Conservation (phyloP, 2,329 filamentous ascomycete genomes). For the Venturia asperata region DNA sequence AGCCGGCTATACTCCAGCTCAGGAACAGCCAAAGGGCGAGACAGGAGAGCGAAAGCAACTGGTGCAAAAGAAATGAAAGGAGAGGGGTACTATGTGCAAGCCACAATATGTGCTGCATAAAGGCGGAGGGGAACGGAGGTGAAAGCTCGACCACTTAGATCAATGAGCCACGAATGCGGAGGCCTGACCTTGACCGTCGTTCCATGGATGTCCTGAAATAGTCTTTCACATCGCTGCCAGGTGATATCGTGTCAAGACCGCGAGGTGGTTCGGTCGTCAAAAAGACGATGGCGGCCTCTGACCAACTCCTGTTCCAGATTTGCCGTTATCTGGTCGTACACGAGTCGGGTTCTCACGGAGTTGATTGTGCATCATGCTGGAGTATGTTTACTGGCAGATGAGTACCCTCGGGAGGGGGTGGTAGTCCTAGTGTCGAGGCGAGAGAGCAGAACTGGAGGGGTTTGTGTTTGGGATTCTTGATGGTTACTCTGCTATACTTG, state of each 20-base stretch:
- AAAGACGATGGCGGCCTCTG: not conserved
- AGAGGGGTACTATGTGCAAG: not conserved
- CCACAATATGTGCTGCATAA: not conserved
- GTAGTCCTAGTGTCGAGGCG: no score
- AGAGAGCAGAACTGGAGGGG: no score
- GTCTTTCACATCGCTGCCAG: not conserved
- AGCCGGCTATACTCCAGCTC: not conserved
- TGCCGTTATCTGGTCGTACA: no score
- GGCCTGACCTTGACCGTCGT: not conserved
- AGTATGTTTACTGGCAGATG: no score
- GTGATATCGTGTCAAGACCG: no score
- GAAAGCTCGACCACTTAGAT: not conserved
- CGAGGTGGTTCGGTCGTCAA: not conserved
- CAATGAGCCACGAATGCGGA: not conserved
- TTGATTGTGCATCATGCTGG: not conserved
- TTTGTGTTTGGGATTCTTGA: no score
- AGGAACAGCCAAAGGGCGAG: not conserved
- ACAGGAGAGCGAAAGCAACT: not conserved
- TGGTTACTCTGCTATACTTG: not conserved
- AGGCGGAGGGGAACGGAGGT: not conserved
- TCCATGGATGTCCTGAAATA: no score
- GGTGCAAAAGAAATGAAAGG: not conserved
- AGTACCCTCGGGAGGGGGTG: no score
- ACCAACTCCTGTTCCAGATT: not conserved
- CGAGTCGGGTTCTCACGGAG: not conserved